phyloP scores from a whole-genome alignment of 2,329 filamentous ascomycete species.

The Neofusicoccum parvum region DNA sequence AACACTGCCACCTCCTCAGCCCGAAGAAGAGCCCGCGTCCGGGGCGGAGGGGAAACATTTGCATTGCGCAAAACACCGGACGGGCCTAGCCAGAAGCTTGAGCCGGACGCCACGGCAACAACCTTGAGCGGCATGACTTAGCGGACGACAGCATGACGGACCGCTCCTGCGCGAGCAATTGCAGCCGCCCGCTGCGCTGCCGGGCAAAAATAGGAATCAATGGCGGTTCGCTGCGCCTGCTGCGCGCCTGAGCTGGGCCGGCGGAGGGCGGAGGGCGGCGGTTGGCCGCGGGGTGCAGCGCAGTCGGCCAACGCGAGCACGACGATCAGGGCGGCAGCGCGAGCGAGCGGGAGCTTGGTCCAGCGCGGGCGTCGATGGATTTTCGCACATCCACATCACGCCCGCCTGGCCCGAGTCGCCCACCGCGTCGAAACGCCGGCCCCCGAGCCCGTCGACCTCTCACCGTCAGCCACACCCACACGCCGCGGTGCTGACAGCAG shows the following conservation, averaged over 20 bases:
- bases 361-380: not conserved
- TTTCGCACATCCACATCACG: constrained; percentile 15
- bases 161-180: not conserved
- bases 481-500: not conserved
- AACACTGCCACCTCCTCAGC: constrained; percentile 19
- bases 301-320: not conserved
- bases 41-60: constrained; percentile 2
- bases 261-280: not conserved
- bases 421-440: constrained; percentile 1
- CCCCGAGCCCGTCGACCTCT: not conserved
- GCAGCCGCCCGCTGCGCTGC: not conserved
- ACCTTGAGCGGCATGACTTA: not conserved
- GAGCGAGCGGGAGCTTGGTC: not conserved
- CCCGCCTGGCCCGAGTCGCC: not conserved
- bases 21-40: not conserved
- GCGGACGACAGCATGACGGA: not conserved
- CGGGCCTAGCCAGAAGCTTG: constrained; percentile 15
- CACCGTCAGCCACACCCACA: not conserved
- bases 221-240: not conserved
- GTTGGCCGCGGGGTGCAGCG: not conserved
- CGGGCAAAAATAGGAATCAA: constrained; percentile 4
- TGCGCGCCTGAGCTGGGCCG: not conserved
- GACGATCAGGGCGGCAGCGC: not conserved
- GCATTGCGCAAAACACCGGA: constrained; percentile 8
- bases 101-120: not conserved